Percentiles rank a stretch among this genome's conserved stretches.
These are phyloP conservation scores for Orobanche coerulescens DNA, from an alignment of 257 asterid genomes.

Conservation along the genomic window DNA sequence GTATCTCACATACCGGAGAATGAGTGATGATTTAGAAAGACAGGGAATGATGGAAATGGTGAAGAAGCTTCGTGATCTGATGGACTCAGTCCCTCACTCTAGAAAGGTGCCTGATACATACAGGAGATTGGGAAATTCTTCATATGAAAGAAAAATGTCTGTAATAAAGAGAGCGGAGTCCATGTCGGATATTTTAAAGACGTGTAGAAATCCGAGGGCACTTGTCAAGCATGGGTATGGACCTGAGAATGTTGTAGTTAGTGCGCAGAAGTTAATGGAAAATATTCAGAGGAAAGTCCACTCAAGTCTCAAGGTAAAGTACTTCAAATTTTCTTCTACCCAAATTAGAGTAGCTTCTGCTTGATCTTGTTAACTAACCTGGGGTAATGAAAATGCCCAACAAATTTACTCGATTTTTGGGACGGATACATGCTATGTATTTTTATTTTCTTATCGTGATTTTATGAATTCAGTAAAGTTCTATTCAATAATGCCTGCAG, in stretches of 20 bases:
- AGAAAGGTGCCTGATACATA: constrained; percentile 68
- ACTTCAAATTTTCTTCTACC: neutral
- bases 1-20: constrained; percentile 58
- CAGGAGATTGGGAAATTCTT: constrained; percentile 23
- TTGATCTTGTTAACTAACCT: neutral
- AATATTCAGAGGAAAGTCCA: constrained; percentile 24
- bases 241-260: constrained; percentile 29
- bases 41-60: constrained; percentile 48
- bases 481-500: constrained; percentile 9
- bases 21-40: constrained; percentile 41
- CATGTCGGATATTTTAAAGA: constrained; percentile 55
- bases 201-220: constrained; percentile 44
- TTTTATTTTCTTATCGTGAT: neutral
- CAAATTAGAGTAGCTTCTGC: neutral
- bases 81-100: constrained; percentile 65
- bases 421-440: neutral
- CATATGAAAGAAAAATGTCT: constrained; percentile 35
- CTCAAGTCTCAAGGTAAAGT: constrained; percentile 13
- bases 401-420: neutral
- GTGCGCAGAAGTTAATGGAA: constrained; percentile 35
- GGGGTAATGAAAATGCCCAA: neutral
- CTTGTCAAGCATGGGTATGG: constrained; percentile 38
- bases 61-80: constrained; percentile 43
- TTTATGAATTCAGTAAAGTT: neutral
- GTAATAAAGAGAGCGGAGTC: constrained; percentile 60